Base-by-base conservation (phyloP, 202 grass and related monocot genomes). In the Panicum hallii region DNA sequence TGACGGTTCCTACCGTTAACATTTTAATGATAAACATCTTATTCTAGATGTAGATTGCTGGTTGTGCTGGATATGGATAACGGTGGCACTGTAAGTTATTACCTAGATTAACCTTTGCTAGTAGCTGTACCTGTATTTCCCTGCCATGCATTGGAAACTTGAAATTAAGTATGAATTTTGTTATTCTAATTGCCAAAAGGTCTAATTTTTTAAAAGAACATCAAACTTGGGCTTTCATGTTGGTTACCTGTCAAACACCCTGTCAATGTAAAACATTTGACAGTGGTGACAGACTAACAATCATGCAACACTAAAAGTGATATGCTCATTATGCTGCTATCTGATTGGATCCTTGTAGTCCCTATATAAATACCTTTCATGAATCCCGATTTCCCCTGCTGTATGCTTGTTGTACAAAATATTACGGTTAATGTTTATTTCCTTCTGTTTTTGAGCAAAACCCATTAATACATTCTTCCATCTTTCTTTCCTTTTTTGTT, bases 401-500 rank as follows among this genome's bases (percentile, higher is more conserved):
- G 30, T 64, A 60, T 20, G 11, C 42, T 79, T 74, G n/a, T 40
- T 83, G 22, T 17, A 11, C 57, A 70, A 28, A 64, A 41, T 38
- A 63, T 66, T 72, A 54, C 56, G n/a, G 42, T 73, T 70, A 77
- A 15, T 80, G 13, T 82, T 89, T 52, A 23, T 86, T 58, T 43
- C 66, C 48, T 77, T 85, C 7, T 78, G 22, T 42, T 64, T 78
- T 72, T 30, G 4, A 44, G 48, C 48, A 67, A 61, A 72, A 79
- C 7, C 73, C 77, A 67, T 67, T 47, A 62, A 61, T 83, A 62
- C 42, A 79, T 74, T 46, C 48, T 63, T 23, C 36, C 8, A 19
- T 79, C 9, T 72, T 86, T 57, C 23, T 77, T 85, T 82, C 65
- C 57, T 63, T 53, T 84, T 67, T 43, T 38, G 52, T 84, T 69